Evolutionary conservation across 2,329 filamentous ascomycete genomes (phyloP), one percentile per base, ranked within the genome.

Genomic region (Exserohilum turcica): DNA sequence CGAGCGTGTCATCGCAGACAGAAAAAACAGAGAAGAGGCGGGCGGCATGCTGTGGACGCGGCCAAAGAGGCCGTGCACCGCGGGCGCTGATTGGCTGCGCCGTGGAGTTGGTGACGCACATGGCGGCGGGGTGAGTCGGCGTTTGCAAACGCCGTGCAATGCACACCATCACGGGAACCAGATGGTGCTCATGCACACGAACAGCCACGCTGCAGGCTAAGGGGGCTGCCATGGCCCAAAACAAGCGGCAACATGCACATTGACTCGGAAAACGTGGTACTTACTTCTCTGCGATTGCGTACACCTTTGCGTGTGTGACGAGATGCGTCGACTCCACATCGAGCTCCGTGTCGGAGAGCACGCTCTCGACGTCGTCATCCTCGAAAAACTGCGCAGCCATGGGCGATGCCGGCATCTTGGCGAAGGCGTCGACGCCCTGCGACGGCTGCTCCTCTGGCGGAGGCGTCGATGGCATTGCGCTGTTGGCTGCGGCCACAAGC

Each of bases 271-370:
- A 50, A 50, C 9, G 50, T 51, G 43, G 43, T 56, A 74, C 73
- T 66, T 72, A 75, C 71, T 81, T 81, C 64, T 81, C 79, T 8
- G 78, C 79, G 19, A 81, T 73, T 29, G 78, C 78, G 61, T 81
- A 81, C 33, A 81, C 76, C 46, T 76, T 76, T 12, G 78, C 75
- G 59, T 81, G 79, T 13, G 75, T 72, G 42, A 80, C 57, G 5
- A 80, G 71, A 61, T 79, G 72, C 5, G 77, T 72, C 36, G 71
- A 67, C 55, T 76, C 72, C 10, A 66, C 63, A 40, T 75, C 74
- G 35, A 70, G 63, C 43, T 76, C 67, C 38, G 76, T 66, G 51
- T 73, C 69, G 18, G 58, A 58, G 33, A 61, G 53, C 15, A 63
- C 52, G 28, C 42, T 57, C 47, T 74, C 70, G 37, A 64, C 51